Evolutionary conservation across 2,329 filamentous ascomycete genomes (phyloP), one percentile per base, ranked within the genome.

Genomic region (Monosporascus ibericus): DNA sequence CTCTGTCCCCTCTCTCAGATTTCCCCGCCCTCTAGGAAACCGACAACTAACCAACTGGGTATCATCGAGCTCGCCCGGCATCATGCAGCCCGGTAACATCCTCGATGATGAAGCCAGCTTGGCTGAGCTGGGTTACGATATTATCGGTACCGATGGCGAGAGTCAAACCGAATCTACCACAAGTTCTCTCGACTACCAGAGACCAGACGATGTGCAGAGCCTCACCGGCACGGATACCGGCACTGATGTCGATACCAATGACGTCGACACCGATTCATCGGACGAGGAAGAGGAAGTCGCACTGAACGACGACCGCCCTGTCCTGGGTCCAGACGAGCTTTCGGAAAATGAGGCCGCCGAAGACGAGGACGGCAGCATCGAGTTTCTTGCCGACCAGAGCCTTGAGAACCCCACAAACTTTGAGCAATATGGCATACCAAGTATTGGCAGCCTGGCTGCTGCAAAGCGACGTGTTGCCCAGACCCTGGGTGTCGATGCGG

Each of bases 11-110:
- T 73, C 72, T 27, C 72, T 84, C 46, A 76, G 79, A 52, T 84
- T 84, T 52, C 81, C 81, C 51, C 73, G 70, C 44, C 80, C 81
- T 0, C 73, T 77, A 61, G 81, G 78, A 50, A 82, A 76, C 58
- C 72, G 73, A 51, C 71, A 74, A 48, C 76, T 84, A 40, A 80
- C 80, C 60, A 77, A 79, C 72, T 84, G 80, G 80, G 72, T 84
- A 48, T 81, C 78, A 6, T 76, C 74, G 50, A 82, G 79, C 61
- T 75, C 79, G 30, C 78, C 78, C 49, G 75, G 80, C 68, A 80
- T 82, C 57, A 81, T 81, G 77, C 73, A 72, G 57, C 67, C 73
- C 22, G 69, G 70, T 38, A 68, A 64, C 50, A 60, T 71, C 44
- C 69, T 69, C 27, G 71, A 74, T 53, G 75, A 78, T 40, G 73